Evolutionary conservation across 1,139 yeast species (phyloP), one percentile per base, ranked within the genome.

Genomic region (Taphrina pruni): DNA sequence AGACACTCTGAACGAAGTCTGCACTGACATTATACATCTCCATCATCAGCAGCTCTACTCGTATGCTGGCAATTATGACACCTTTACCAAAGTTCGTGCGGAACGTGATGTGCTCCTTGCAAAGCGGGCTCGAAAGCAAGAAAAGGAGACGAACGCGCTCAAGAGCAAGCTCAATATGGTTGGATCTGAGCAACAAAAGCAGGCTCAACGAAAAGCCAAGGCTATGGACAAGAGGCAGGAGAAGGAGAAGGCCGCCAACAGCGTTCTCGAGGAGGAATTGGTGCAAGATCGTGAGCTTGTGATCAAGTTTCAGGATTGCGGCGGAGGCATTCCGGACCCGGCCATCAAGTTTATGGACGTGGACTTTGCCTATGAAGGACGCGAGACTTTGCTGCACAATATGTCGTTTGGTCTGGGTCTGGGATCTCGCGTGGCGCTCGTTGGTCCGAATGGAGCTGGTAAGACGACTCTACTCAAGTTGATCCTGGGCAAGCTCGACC

Each of bases 401-500:
- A 86, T 94, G 79, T 95, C 93, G 79, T 94, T 94, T 77, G 99
- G 99, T 88, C 94, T 94, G 73, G 99, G 94, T 85, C 93, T 94
- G 97, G 99, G 94, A 81, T 92, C 98, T 56, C 89, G 99, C 84
- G 88, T 93, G 77, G 99, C 99, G 55, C 86, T 94, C 71, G 99
- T 94, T 72, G 99, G 99, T 54, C 99, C 99, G 78, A 94, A 94
- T 81, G 99, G 99, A 89, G 93, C 94, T 76, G 99, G 99, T 84
- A 94, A 94, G 82, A 93, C 98, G 69, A 94, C 99, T 39, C 83
- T 94, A 78, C 87, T 94, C 79, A 94, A 94, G 80, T 86, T 94
- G 78, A 93, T 95, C 96, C 95, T 97, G 77, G 99, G 99, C 81
- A 88, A 86, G 75, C 85, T 94, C 77, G 86, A 84, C 75, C 92